Evolutionary conservation across 768 basidiomycete species (phyloP).

Genomic region (Hemileccinum impolitum): DNA sequence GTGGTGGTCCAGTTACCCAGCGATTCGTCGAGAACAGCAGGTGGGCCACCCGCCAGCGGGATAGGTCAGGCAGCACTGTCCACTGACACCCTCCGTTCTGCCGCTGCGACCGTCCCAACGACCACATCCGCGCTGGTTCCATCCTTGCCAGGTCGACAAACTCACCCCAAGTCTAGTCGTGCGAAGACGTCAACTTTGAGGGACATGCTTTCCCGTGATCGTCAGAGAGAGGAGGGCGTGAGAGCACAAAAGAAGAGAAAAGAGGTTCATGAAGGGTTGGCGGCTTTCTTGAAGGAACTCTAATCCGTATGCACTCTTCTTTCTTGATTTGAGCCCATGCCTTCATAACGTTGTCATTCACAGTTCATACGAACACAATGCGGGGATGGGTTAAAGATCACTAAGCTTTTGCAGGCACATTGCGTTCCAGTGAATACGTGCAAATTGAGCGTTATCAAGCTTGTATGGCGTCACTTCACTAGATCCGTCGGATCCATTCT

Average conservation of each 20-base stretch:
- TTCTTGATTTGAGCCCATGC: background rate
- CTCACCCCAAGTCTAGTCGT: conserved; percentile 38
- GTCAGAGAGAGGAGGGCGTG: conserved; percentile 38
- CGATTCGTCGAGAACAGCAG: background rate
- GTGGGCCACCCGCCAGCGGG: background rate
- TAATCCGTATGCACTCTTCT: conserved; percentile 6
- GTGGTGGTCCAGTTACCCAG: background rate
- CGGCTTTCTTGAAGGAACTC: conserved; percentile 43
- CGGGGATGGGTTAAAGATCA: background rate
- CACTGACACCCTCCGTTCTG: background rate
- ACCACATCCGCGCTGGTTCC: background rate
- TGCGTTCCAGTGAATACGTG: background rate
- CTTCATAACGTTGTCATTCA: background rate
- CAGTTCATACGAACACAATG: no score
- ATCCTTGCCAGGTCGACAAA: conserved; percentile 20
- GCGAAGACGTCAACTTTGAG: conserved; percentile 48
- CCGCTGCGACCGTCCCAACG: background rate
- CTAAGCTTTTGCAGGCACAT: background rate
- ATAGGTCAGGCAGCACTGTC: background rate
- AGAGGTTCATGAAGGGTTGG: conserved; percentile 39
- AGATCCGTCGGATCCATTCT: background rate
- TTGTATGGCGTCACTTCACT: no score
- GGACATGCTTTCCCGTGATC: conserved; percentile 61
- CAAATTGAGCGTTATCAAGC: no score
- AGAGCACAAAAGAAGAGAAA: conserved; percentile 20